Evolutionary conservation across 2,329 filamentous ascomycete species (phyloP).

Genomic region (Myriosclerotinia duriaeana): DNA sequence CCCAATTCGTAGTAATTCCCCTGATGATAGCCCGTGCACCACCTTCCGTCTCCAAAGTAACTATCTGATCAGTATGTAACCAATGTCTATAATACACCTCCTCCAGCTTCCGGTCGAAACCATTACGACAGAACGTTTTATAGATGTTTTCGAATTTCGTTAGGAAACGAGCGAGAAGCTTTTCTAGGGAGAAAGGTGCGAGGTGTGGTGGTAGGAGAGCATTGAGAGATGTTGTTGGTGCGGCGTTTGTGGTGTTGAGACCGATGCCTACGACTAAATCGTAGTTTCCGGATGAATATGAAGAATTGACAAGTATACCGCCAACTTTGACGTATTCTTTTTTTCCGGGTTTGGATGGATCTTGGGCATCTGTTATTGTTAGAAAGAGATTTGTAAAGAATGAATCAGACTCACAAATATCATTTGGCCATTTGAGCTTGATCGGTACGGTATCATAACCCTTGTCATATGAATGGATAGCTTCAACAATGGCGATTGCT

Average conservation of each 20-base stretch:
- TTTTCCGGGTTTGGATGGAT: slow-evolving; percentile 54
- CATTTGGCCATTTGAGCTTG: slow-evolving; percentile 96
- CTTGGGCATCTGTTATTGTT: slow-evolving; percentile 56
- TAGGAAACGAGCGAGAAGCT: slow-evolving; percentile 77
- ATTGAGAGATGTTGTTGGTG: slow-evolving; percentile 84
- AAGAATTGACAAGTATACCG: slow-evolving; percentile 87
- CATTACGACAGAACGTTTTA: slow-evolving; percentile 67
- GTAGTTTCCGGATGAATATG: slow-evolving; percentile 74
- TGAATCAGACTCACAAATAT: slow-evolving; percentile 64
- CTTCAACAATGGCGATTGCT: slow-evolving; percentile 81
- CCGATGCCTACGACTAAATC: slow-evolving; percentile 85
- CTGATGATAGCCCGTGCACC: slow-evolving; percentile 73
- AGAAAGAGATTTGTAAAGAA: background rate
- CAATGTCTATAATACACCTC: slow-evolving; percentile 76
- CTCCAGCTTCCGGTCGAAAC: slow-evolving; percentile 74
- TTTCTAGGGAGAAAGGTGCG: slow-evolving; percentile 68
- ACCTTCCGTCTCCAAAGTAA: slow-evolving; percentile 77
- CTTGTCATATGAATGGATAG: slow-evolving; percentile 73
- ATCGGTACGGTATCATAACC: slow-evolving; percentile 76
- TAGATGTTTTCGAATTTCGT: slow-evolving; percentile 78
- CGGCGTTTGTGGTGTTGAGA: slow-evolving; percentile 78
- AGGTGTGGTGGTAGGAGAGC: slow-evolving; percentile 60
- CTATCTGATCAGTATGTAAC: slow-evolving; percentile 74
- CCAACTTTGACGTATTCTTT: slow-evolving; percentile 80
- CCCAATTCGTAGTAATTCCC: slow-evolving; percentile 91